phyloP scores from a whole-genome alignment of 108 stramenopile species.

The Pseudonitzschia multistriata region DNA sequence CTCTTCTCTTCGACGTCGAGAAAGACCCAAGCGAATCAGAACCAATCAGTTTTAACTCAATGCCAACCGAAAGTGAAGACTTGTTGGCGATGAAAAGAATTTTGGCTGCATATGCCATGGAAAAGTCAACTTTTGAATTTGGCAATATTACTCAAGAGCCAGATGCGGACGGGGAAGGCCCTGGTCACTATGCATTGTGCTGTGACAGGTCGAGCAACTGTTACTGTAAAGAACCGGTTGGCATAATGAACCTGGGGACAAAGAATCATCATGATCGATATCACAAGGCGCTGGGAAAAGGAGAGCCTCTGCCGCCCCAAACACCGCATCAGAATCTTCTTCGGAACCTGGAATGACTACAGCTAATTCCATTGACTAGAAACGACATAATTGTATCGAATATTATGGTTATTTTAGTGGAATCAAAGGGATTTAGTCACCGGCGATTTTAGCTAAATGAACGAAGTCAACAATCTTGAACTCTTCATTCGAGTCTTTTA shows the following conservation, averaged over 20 bases:
- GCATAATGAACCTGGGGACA: constrained; percentile 39
- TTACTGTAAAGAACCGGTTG: constrained; percentile 23
- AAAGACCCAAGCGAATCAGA: constrained; percentile 40
- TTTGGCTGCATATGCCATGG: constrained; percentile 37
- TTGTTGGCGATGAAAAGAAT: constrained; percentile 30
- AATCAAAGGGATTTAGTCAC: neutral
- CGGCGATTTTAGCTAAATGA: constrained; percentile 79
- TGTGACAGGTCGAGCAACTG: constrained; percentile 40
- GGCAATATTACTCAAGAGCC: constrained; percentile 29
- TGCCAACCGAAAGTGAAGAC: constrained; percentile 29
- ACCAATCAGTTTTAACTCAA: constrained; percentile 28
- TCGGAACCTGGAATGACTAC: constrained; percentile 10
- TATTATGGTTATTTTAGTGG: neutral
- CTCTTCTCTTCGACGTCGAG: constrained; percentile 43
- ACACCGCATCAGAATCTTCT: constrained; percentile 24
- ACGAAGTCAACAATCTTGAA: constrained; percentile 93
- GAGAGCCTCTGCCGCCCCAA: constrained; percentile 24
- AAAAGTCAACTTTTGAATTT: constrained; percentile 38
- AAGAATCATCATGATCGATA: constrained; percentile 34
- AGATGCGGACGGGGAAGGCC: constrained; percentile 37
- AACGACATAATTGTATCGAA: neutral
- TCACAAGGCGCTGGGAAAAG: constrained; percentile 34
- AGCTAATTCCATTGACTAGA: neutral
- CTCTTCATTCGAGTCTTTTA: constrained; percentile 87
- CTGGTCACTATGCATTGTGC: constrained; percentile 40